These are phyloP conservation scores for Penicillium janthinellum DNA, from an alignment of 2,329 filamentous ascomycete genomes.

Conservation along the genomic window DNA sequence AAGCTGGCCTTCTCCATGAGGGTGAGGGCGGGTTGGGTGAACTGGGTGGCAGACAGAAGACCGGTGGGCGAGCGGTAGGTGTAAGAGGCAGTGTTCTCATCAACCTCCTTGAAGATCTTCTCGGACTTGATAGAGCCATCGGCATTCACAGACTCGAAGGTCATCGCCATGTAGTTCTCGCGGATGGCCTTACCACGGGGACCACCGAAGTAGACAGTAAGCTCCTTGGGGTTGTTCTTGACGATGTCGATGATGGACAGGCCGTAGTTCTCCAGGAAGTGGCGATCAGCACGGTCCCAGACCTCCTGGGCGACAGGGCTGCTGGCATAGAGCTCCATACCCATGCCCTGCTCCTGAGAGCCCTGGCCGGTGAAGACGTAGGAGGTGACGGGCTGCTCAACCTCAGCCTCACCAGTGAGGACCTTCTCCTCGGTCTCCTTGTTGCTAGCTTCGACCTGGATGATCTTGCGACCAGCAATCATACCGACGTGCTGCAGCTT, in stretches of 20 bases:
- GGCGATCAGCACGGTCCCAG: constrained; percentile 96
- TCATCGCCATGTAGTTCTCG: constrained; percentile 99
- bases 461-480: constrained; percentile 97
- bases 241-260: constrained; percentile 99
- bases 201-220: constrained; percentile 97
- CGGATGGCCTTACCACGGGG: constrained; percentile 96
- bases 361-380: constrained; percentile 99
- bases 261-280: constrained; percentile 98
- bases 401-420: constrained; percentile 89
- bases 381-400: constrained; percentile 93
- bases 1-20: constrained; percentile 99
- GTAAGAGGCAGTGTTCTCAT: constrained; percentile 90
- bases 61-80: constrained; percentile 95
- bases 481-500: constrained; percentile 96
- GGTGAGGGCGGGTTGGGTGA: constrained; percentile 95
- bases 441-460: constrained; percentile 97
- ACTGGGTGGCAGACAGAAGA: constrained; percentile 93
- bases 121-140: constrained; percentile 96
- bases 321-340: constrained; percentile 96
- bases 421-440: constrained; percentile 97
- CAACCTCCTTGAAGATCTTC: constrained; percentile 98
- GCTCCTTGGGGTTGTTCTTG: constrained; percentile 98
- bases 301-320: constrained; percentile 94
- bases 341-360: constrained; percentile 99
- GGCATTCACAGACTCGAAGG: constrained; percentile 92